Conservation (phyloP, 768 basidiomycete species). For the Coprinopsis marcescibilis region DNA sequence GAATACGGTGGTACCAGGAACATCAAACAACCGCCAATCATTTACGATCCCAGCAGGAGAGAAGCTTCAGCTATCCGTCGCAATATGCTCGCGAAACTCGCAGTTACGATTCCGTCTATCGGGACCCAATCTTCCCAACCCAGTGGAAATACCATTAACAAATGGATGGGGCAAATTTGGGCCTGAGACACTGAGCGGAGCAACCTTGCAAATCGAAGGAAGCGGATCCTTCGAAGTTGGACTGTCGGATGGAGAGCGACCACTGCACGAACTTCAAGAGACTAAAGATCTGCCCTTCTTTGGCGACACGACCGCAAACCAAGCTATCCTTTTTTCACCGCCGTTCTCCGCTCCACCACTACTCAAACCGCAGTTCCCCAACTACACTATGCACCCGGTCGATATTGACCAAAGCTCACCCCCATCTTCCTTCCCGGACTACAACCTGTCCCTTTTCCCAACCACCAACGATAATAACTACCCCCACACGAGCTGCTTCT, state of each 20-base stretch:
- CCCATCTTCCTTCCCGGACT: slow-evolving; percentile 41
- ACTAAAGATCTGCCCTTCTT: slow-evolving; percentile 46
- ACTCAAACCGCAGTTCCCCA: slow-evolving; percentile 53
- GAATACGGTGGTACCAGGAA: slow-evolving; percentile 3
- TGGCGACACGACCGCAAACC: slow-evolving; percentile 70
- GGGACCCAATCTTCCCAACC: slow-evolving; percentile 35
- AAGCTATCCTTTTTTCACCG: slow-evolving; percentile 69
- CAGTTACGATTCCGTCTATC: slow-evolving; percentile 55
- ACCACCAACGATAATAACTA: slow-evolving; percentile 38
- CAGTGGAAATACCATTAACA: slow-evolving; percentile 37
- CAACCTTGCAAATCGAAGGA: slow-evolving; percentile 43
- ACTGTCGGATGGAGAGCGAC: slow-evolving; percentile 41
- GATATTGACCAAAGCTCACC: slow-evolving; percentile 39
- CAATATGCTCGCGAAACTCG: slow-evolving; percentile 11
- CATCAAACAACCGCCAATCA: slow-evolving; percentile 3
- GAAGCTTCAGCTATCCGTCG: slow-evolving; percentile 1
- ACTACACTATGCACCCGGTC: slow-evolving; percentile 65
- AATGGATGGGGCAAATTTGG: slow-evolving; percentile 11
- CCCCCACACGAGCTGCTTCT: slow-evolving; percentile 55
- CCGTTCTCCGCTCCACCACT: slow-evolving; percentile 32
- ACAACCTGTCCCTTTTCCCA: slow-evolving; percentile 50
- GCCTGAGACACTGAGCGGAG: slow-evolving; percentile 35
- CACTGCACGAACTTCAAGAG: slow-evolving; percentile 45
- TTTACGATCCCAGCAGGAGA: slow-evolving; percentile 3
- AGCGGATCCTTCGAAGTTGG: slow-evolving; percentile 51